Percentiles rank a stretch among this genome's conserved stretches.
phyloP scores from a whole-genome alignment of 768 basidiomycete genomes.

The Rhodotorula graminis region DNA sequence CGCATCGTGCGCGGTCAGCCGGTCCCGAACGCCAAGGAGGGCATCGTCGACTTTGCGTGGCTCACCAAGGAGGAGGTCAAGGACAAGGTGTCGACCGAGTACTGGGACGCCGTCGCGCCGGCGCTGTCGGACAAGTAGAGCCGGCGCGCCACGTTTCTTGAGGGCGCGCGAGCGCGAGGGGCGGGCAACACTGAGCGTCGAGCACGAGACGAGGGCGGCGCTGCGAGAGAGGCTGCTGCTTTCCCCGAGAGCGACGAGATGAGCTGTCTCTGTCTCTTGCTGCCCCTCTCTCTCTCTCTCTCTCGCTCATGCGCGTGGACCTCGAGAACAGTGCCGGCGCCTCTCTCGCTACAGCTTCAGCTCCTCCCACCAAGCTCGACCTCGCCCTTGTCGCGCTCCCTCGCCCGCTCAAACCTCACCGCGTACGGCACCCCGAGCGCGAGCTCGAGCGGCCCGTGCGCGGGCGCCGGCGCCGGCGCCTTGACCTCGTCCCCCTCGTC shows the following conservation, averaged over 20 bases:
- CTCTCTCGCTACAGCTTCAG: not conserved
- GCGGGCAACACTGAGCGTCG: not conserved
- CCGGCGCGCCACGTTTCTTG: no score
- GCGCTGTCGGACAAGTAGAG: slow-evolving; percentile 64
- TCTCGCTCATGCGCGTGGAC: no score
- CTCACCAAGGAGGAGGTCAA: slow-evolving; percentile 86
- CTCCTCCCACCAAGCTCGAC: not conserved
- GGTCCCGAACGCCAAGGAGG: slow-evolving; percentile 53
- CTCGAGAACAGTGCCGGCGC: no score
- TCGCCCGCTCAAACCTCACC: not conserved
- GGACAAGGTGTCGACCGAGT: slow-evolving; percentile 60
- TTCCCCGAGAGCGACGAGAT: no score
- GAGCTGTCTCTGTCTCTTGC: no score
- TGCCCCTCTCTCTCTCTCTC: no score
- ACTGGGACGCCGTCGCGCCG: slow-evolving; percentile 73
- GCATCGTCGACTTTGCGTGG: slow-evolving; percentile 79
- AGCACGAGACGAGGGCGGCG: no score
- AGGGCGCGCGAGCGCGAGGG: no score
- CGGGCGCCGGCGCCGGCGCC: no score
- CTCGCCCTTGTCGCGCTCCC: not conserved
- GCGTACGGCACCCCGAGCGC: not conserved
- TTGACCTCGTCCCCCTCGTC: not conserved
- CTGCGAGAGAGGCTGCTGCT: no score
- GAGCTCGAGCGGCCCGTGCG: no score
- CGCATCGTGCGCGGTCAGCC: slow-evolving; percentile 88